Conservation (phyloP, 2,329 filamentous ascomycete species). For the Juglanconis sp. region DNA sequence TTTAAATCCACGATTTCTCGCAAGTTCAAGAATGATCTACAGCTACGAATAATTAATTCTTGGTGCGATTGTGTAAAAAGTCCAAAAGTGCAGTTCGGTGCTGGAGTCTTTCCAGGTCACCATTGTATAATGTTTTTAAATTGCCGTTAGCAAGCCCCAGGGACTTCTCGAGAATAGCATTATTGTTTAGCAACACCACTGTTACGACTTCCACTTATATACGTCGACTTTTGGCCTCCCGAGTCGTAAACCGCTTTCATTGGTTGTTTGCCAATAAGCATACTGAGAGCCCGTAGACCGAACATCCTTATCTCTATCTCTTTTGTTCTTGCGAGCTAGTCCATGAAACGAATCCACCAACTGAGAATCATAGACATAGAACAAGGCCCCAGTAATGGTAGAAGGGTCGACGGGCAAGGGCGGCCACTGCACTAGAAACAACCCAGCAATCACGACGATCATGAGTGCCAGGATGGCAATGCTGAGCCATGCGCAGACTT, state of each 20-base stretch:
- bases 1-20: too few species aligned
- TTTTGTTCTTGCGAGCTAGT: background rate
- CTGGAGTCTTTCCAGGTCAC: too few species aligned
- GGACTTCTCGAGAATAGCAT: background rate
- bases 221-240: background rate
- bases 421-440: slow-evolving; percentile 32
- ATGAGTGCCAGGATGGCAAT: slow-evolving; percentile 33
- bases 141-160: background rate
- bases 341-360: slow-evolving; percentile 19
- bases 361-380: slow-evolving; percentile 31
- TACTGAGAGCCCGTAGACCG: background rate
- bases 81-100: too few species aligned
- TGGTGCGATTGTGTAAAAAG: too few species aligned
- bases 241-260: background rate
- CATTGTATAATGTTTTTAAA: too few species aligned
- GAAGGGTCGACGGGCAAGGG: slow-evolving; percentile 34
- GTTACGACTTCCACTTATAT: background rate
- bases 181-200: background rate
- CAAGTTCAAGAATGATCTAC: too few species aligned
- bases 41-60: too few species aligned
- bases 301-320: background rate
- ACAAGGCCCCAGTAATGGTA: slow-evolving; percentile 33
- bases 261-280: background rate
- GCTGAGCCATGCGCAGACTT: slow-evolving; percentile 30
- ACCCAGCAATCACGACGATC: slow-evolving; percentile 30